A percentile compares a stretch with the other conserved stretches of the same genome.
These are phyloP conservation scores for Linum trigynum DNA, from an alignment of 345 rosid species.

Conservation along the genomic window DNA sequence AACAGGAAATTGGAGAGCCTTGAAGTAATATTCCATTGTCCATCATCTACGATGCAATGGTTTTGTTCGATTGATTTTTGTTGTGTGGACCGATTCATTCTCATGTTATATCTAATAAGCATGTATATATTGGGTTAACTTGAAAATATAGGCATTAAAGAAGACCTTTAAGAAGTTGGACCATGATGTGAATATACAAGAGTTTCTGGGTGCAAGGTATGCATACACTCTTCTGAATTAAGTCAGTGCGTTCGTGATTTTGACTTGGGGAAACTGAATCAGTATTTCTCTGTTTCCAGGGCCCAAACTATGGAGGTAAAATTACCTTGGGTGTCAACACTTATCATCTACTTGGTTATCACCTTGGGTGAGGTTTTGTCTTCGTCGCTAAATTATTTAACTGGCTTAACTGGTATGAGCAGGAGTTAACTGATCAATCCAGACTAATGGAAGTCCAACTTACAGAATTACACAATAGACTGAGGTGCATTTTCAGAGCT, in stretches of 20 bases:
- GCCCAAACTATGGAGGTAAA: slow-evolving; percentile 66
- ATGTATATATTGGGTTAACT: slow-evolving; percentile 18
- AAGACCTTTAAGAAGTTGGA: slow-evolving; percentile 89
- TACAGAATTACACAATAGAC: slow-evolving; percentile 55
- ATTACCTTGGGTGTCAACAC: not conserved
- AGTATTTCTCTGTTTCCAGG: slow-evolving; percentile 33
- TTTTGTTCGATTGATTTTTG: slow-evolving; percentile 9
- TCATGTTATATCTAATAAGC: slow-evolving; percentile 5
- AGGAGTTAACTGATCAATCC: slow-evolving; percentile 64
- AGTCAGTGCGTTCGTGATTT: slow-evolving; percentile 10
- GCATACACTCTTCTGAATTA: slow-evolving; percentile 3
- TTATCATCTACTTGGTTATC: not conserved
- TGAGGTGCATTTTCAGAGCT: slow-evolving; percentile 47
- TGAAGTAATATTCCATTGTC: slow-evolving; percentile 47
- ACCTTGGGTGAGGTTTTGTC: slow-evolving; percentile 7
- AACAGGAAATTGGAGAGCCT: slow-evolving; percentile 94
- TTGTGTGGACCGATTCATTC: slow-evolving; percentile 2
- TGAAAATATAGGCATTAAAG: slow-evolving; percentile 56
- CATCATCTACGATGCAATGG: slow-evolving; percentile 6
- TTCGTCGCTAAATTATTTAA: slow-evolving; percentile 11
- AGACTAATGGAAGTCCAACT: slow-evolving; percentile 49
- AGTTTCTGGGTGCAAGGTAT: slow-evolving; percentile 69
- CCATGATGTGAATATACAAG: slow-evolving; percentile 80
- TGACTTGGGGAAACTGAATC: slow-evolving; percentile 13
- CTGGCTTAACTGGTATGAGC: slow-evolving; percentile 20